A percentile compares a stretch with the other conserved stretches of the same genome.
Conservation (phyloP, 441 rosid genomes). For the Populus trichocarpa region DNA sequence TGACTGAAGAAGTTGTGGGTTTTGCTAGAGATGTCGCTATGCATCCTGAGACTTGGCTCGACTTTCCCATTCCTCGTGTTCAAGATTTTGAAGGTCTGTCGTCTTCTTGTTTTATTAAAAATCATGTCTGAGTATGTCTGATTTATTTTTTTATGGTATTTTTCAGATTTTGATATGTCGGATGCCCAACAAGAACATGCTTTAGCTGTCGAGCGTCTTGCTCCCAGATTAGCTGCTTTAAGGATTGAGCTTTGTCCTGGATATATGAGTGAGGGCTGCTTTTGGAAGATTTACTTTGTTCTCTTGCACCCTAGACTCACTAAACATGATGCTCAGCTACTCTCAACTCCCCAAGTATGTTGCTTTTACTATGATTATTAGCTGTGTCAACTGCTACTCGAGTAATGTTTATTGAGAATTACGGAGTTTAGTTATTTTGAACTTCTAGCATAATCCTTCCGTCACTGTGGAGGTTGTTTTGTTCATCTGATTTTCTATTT, state of each 20-base stretch:
- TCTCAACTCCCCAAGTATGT: slow-evolving; percentile 83
- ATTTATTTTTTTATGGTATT: neutral
- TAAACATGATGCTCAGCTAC: slow-evolving; percentile 64
- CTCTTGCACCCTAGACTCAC: slow-evolving; percentile 79
- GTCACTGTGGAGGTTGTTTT: no score
- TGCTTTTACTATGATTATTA: neutral
- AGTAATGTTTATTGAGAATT: neutral
- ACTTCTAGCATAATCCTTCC: neutral
- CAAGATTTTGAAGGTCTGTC: slow-evolving; percentile 55
- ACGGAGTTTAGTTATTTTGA: neutral
- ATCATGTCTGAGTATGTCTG: neutral
- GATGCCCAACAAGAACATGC: slow-evolving; percentile 94
- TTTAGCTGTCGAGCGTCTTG: slow-evolving; percentile 68
- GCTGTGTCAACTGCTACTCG: neutral
- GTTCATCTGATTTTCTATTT: neutral
- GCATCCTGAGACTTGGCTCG: slow-evolving; percentile 96
- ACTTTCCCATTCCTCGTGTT: slow-evolving; percentile 64
- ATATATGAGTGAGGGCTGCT: slow-evolving; percentile 80
- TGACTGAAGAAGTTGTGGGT: slow-evolving; percentile 71
- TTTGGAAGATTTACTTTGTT: slow-evolving; percentile 94
- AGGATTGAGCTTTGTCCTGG: slow-evolving; percentile 83
- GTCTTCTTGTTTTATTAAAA: neutral
- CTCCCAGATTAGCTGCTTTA: slow-evolving; percentile 66
- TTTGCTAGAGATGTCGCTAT: slow-evolving; percentile 69
- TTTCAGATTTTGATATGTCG: slow-evolving; percentile 79